Conservation (phyloP, 108 stramenopile species). For the Pseudonitzschia pungens region DNA sequence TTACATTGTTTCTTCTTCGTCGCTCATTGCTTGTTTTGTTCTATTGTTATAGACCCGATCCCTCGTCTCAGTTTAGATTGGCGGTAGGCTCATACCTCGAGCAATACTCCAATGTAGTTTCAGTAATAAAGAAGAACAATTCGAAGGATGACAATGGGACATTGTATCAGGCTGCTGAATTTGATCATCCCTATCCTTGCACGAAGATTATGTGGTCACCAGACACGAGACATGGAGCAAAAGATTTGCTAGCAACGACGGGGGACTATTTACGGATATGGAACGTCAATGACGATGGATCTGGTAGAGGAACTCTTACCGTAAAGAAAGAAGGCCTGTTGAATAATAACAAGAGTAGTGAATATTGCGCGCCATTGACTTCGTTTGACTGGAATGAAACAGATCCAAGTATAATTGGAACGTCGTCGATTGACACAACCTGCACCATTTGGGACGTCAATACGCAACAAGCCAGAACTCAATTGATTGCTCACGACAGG, state of each 20-base stretch:
- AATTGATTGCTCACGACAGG: conserved; percentile 98
- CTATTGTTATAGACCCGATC: conserved; percentile 44
- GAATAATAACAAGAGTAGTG: conserved; percentile 95
- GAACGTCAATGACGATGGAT: conserved; percentile 66
- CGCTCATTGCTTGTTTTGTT: conserved; percentile 9
- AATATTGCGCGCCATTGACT: conserved; percentile 96
- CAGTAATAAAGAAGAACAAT: conserved; percentile 59
- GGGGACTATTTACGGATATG: conserved; percentile 97
- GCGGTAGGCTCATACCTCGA: conserved; percentile 97
- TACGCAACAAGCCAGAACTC: conserved; percentile 83
- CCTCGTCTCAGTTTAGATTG: conserved; percentile 81
- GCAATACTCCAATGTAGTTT: conserved; percentile 96
- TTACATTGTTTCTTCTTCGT: neutral
- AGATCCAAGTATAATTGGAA: conserved; percentile 85
- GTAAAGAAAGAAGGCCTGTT: conserved; percentile 84
- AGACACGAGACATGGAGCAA: conserved; percentile 41
- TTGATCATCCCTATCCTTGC: conserved; percentile 95
- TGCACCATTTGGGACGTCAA: conserved; percentile 98
- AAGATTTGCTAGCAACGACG: conserved; percentile 95
- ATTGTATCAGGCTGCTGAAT: conserved; percentile 46
- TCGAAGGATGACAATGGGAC: conserved; percentile 12
- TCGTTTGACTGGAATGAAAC: conserved; percentile 97
- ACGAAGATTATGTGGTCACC: conserved; percentile 93
- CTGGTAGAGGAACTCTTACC: conserved; percentile 36
- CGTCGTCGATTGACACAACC: conserved; percentile 96